These are phyloP conservation scores for Rhodotorula sp. DNA, from an alignment of 1,284 basidiomycete genomes.

Conservation along the genomic window DNA sequence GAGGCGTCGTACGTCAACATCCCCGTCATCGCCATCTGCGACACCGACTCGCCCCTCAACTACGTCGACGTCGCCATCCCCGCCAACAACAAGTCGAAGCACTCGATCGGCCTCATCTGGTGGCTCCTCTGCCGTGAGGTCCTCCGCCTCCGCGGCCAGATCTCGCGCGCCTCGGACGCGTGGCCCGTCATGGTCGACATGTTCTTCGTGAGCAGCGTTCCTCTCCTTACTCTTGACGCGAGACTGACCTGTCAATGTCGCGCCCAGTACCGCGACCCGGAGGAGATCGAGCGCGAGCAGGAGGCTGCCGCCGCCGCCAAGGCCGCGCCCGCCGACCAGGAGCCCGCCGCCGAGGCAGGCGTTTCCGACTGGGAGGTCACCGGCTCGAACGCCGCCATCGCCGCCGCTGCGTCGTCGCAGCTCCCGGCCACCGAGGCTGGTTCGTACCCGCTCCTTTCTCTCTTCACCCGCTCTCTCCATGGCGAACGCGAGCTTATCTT, in stretches of 20 bases:
- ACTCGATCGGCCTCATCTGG: conserved; percentile 97
- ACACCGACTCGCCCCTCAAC: conserved; percentile 95
- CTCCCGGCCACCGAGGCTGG: conserved; percentile 42
- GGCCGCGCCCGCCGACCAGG: conserved; percentile 52
- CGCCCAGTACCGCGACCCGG: conserved; percentile 86
- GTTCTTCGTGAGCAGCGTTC: conserved; percentile 68
- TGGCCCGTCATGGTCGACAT: conserved; percentile 99
- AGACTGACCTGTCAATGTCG: neutral
- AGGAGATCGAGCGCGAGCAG: conserved; percentile 97
- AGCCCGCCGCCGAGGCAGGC: conserved; percentile 55
- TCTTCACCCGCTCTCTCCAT: neutral
- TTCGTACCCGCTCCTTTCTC: conserved; percentile 23
- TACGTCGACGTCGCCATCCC: conserved; percentile 99
- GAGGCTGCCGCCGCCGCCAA: conserved; percentile 70
- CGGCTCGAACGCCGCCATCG: conserved; percentile 47
- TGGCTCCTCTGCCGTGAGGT: conserved; percentile 98
- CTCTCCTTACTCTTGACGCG: neutral
- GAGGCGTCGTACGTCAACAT: conserved; percentile 99
- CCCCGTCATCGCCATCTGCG: conserved; percentile 97
- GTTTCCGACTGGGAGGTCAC: conserved; percentile 47
- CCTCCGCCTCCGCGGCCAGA: conserved; percentile 87
- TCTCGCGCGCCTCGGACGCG: conserved; percentile 82
- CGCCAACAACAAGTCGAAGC: conserved; percentile 97
- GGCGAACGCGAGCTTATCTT: conserved; percentile 17
- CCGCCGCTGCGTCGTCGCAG: conserved; percentile 47